Evolutionary conservation across 305 asterid species (phyloP).

Genomic region (Fraxinus paxiana): DNA sequence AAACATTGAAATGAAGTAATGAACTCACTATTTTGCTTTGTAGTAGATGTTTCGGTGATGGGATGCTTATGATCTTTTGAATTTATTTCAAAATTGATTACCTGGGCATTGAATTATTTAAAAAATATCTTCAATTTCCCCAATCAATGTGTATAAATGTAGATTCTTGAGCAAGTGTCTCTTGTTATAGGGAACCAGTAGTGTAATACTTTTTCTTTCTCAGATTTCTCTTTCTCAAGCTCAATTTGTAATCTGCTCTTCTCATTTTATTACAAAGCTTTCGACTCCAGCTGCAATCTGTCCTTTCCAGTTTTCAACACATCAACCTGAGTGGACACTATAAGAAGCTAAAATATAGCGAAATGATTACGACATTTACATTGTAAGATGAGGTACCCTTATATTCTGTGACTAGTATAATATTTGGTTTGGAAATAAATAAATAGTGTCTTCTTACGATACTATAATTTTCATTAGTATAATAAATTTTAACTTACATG

Average conservation of each 20-base stretch:
- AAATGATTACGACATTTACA: neutral
- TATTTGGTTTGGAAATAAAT: no score
- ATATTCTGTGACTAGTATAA: neutral
- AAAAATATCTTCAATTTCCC: neutral
- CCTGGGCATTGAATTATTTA: neutral
- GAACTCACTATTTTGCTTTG: neutral
- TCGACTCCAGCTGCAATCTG: neutral
- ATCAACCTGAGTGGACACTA: constrained; percentile 18
- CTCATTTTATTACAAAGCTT: neutral
- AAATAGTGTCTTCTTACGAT: no score
- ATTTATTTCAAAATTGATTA: neutral
- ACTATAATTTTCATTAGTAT: no score
- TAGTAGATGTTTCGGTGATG: neutral
- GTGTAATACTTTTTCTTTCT: constrained; percentile 26
- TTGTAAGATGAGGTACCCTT: neutral
- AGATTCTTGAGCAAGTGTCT: neutral
- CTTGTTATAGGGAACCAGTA: neutral
- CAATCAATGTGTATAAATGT: neutral
- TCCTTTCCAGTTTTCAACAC: constrained; percentile 21
- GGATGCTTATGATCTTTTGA: neutral
- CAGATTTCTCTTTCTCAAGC: constrained; percentile 28
- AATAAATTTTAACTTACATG: no score
- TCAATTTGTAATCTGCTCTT: constrained; percentile 14
- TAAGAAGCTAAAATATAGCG: neutral
- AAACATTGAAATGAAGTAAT: neutral